Percentiles rank a stretch among this genome's conserved stretches.
Conservation (phyloP, 2,329 filamentous ascomycete genomes). For the Cordyceps cicadae region DNA sequence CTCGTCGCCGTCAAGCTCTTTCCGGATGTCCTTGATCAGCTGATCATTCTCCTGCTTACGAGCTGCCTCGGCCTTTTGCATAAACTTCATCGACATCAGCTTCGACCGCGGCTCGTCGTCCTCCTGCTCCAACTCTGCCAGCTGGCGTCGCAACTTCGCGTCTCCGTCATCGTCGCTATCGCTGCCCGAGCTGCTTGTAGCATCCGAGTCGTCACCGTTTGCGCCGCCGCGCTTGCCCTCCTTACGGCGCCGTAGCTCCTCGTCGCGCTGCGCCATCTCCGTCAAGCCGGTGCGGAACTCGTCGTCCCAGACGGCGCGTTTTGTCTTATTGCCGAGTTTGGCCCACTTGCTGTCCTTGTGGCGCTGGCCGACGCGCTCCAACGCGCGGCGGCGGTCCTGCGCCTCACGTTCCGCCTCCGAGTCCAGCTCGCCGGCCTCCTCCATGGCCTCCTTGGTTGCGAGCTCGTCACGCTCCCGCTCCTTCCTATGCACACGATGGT, state of each 20-base stretch:
- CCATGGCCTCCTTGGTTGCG: constrained; percentile 43
- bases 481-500: constrained; percentile 83
- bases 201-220: constrained; percentile 44
- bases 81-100: constrained; percentile 83
- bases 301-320: constrained; percentile 80
- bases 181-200: constrained; percentile 30
- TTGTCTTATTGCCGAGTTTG: constrained; percentile 70
- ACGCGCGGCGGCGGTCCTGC: constrained; percentile 65
- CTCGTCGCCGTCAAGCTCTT: constrained; percentile 60
- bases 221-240: constrained; percentile 54
- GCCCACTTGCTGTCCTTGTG: constrained; percentile 90
- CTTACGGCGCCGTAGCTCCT: constrained; percentile 72
- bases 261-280: constrained; percentile 74
- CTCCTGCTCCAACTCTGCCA: constrained; percentile 33
- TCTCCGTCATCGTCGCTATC: constrained; percentile 47
- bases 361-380: constrained; percentile 76
- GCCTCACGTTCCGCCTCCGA: constrained; percentile 59
- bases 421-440: constrained; percentile 50
- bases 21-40: constrained; percentile 58
- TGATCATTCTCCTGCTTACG: constrained; percentile 75
- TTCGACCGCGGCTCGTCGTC: constrained; percentile 51
- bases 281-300: constrained; percentile 69
- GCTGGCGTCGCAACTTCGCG: constrained; percentile 41
- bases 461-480: constrained; percentile 49
- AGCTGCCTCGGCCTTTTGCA: constrained; percentile 78